These are phyloP conservation scores for Arachis monticola DNA, from an alignment of 331 rosid species.

Conservation along the genomic window DNA sequence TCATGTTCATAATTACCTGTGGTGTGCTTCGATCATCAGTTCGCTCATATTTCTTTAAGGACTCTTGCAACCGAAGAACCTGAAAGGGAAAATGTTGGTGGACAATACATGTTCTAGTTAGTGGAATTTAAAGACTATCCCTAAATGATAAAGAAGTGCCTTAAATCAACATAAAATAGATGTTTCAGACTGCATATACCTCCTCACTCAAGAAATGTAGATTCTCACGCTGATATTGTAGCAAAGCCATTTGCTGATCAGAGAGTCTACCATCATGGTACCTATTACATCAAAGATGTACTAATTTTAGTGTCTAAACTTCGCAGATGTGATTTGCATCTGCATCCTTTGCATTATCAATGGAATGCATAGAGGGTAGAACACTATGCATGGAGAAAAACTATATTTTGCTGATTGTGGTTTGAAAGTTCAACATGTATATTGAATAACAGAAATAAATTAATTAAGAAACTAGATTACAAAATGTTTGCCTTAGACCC, in stretches of 20 bases:
- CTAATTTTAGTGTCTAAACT: conserved; percentile 36
- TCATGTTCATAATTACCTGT: conserved; percentile 62
- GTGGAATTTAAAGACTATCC: conserved; percentile 13
- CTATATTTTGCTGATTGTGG: conserved; percentile 16
- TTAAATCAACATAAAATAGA: conserved; percentile 35
- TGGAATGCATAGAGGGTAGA: conserved; percentile 27
- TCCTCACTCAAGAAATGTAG: conserved; percentile 98
- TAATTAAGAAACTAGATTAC: conserved; percentile 37
- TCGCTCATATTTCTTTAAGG: conserved; percentile 85
- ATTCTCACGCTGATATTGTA: conserved; percentile 98
- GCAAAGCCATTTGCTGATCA: conserved; percentile 99
- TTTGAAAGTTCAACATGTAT: conserved; percentile 33
- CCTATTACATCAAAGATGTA: conserved; percentile 56
- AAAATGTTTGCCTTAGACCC: conserved; percentile 80
- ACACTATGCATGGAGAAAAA: conserved; percentile 29
- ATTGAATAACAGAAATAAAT: conserved; percentile 27
- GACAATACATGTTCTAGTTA: conserved; percentile 20
- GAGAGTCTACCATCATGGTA: conserved; percentile 94
- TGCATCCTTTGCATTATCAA: conserved; percentile 13
- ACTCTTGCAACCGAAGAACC: conserved; percentile 96
- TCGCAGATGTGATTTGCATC: conserved; percentile 25
- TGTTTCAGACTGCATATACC: conserved; percentile 54
- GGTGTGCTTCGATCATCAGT: conserved; percentile 93
- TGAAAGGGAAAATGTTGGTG: conserved; percentile 37
- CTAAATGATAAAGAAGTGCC: conserved; percentile 4